Evolutionary conservation across 371 early-diverging fungal genomes (phyloP).

Genomic region (Catenaria anguillulae): DNA sequence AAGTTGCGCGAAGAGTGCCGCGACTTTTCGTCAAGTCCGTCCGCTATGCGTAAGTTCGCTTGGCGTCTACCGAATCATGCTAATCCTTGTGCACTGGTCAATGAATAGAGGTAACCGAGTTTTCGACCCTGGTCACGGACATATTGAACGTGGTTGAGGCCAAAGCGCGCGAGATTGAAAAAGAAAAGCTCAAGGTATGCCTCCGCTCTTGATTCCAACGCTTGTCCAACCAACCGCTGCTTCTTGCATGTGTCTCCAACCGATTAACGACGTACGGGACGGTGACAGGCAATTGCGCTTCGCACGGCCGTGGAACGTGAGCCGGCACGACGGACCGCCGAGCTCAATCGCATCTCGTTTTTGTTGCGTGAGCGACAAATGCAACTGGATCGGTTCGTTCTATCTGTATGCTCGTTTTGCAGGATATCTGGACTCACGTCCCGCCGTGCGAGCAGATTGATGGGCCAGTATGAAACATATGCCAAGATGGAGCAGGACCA

Average conservation of each 20-base stretch:
- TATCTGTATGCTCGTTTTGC: background rate
- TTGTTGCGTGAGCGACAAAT: conserved; percentile 3
- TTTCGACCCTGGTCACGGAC: background rate
- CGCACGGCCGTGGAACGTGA: background rate
- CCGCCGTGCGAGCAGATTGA: background rate
- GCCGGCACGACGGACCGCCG: background rate
- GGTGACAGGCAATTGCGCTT: background rate
- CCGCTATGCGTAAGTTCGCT: background rate
- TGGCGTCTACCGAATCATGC: no score
- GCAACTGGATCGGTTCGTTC: background rate
- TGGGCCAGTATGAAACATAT: background rate
- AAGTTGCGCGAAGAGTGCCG: background rate
- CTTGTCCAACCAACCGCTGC: background rate
- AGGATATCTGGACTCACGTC: background rate
- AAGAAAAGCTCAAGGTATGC: background rate
- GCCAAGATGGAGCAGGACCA: conserved; percentile 3
- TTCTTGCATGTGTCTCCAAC: background rate
- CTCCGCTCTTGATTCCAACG: no score
- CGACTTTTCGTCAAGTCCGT: background rate
- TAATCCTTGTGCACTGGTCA: no score
- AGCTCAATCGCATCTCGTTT: background rate
- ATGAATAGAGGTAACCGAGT: conserved; percentile 3
- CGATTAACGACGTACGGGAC: no score
- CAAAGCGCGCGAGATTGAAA: background rate
- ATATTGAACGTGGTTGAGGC: background rate